Percentiles rank a stretch among this genome's conserved stretches.
Conservation (phyloP, 805 yeast species). For the Phaffomyces antillensis region DNA sequence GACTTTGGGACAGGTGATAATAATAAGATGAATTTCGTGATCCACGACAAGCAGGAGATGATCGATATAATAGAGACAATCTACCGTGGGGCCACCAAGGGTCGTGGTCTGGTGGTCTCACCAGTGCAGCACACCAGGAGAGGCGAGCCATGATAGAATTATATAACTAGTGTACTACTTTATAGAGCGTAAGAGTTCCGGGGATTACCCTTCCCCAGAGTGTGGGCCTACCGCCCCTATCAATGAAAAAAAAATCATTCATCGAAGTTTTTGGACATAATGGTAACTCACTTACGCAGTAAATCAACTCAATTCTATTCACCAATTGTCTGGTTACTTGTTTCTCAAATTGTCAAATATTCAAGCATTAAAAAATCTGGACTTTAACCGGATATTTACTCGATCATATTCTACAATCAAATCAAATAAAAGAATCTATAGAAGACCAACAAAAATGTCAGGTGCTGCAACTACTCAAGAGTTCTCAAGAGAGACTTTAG, state of each 20-base stretch:
- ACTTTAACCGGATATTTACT: not conserved
- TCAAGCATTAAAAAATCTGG: not conserved
- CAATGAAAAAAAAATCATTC: not conserved
- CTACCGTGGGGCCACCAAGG: slow-evolving; percentile 86
- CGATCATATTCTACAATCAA: not conserved
- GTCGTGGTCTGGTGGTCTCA: slow-evolving; percentile 83
- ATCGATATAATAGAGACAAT: slow-evolving; percentile 87
- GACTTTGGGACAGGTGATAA: slow-evolving; percentile 98
- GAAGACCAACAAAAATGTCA: slow-evolving; percentile 14
- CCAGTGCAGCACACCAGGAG: slow-evolving; percentile 38
- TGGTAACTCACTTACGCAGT: too few species aligned
- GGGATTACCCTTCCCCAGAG: not conserved
- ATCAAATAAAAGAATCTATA: not conserved
- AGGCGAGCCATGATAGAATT: not conserved
- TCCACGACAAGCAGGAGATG: slow-evolving; percentile 78
- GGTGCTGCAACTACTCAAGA: slow-evolving; percentile 25
- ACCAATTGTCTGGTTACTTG: too few species aligned
- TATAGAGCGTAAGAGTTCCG: too few species aligned
- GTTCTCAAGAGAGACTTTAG: slow-evolving; percentile 82
- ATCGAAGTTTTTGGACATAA: too few species aligned
- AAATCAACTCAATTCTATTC: too few species aligned
- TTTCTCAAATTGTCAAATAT: not conserved
- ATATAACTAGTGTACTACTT: too few species aligned
- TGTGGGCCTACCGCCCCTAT: not conserved
- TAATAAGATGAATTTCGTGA: slow-evolving; percentile 80